Base-by-base conservation (phyloP, 2,329 filamentous ascomycete species). In the Penicillium concentricum region DNA sequence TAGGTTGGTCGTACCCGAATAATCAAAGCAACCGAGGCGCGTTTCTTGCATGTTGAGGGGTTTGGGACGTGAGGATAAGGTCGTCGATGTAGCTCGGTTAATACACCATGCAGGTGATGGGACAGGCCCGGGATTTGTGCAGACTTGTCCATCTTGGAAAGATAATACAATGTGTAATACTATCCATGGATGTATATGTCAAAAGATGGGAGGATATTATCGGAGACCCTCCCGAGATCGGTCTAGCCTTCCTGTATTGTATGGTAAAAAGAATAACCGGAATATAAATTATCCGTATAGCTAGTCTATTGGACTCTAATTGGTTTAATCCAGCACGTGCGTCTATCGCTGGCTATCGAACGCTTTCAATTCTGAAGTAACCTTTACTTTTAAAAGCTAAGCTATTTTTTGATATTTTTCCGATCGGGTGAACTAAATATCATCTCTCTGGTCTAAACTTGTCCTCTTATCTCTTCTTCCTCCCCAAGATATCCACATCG, bases 1-100 rank as follows among this genome's bases (percentile, higher is more conserved):
- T 82, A 83, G 16, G 79, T 77, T 16, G 85, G 85, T 51, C 84
- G 81, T 26, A 89, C 77, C 59, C 86, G 84, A 46, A 89, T 74
- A 46, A 88, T 82, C 46, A 88, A 72, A 22, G 86, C 85, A 39
- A 89, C 86, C 3, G 85, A 86, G n/a, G 86, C 86, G 59, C 86
- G 80, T 67, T 84, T 84, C 58, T 79, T 80, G 63, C 80, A 78
- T 34, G 71, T 69, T 20, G 80, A 77, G 6, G 78, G 77, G 58
- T 78, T 79, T 26, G 76, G 70, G 4, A 79, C 73, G 58, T 76
- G 67, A n/a, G 76, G 75, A 59, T 74, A 79, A 18, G 74, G 73
- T 34, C 70, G 61, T 32, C 70, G 64, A 54, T 73, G 61, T 22
- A 76, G 65, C 48, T 72, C 68, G 15, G 61, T 49, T 41, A 76